Evolutionary conservation across 164 flowering plant genomes (phyloP).

Genomic region (Kalanchoe fedtschenkoi): DNA sequence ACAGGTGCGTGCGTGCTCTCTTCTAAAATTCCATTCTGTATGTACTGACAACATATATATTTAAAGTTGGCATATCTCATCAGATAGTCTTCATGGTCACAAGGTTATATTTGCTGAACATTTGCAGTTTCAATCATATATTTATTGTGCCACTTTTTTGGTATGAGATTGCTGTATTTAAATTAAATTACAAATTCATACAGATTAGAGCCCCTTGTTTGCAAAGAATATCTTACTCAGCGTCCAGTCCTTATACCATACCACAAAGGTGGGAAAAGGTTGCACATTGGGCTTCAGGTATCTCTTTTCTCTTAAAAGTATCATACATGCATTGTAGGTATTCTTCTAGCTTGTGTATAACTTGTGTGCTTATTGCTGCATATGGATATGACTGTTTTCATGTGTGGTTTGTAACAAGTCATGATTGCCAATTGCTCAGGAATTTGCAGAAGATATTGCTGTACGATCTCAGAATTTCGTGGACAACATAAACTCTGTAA

Average conservation of each 20-base stretch:
- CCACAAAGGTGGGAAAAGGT: conserved; percentile 90
- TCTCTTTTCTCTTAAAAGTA: not conserved
- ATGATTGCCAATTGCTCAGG: conserved; percentile 32
- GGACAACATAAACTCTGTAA: conserved; percentile 35
- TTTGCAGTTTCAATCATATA: not conserved
- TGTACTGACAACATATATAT: not conserved
- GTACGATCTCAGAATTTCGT: conserved; percentile 49
- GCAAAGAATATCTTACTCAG: conserved; percentile 56
- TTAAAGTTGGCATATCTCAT: not conserved
- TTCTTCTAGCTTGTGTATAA: not conserved
- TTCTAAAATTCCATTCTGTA: not conserved
- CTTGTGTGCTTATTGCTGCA: not conserved
- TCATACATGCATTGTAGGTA: not conserved
- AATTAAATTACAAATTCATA: conserved; percentile 1
- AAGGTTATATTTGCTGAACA: not conserved
- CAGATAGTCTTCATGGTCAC: not conserved
- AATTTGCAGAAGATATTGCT: conserved; percentile 73
- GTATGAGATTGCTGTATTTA: not conserved
- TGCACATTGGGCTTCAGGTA: conserved; percentile 90
- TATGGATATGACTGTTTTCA: not conserved
- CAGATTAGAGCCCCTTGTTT: conserved; percentile 93
- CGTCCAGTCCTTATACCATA: conserved; percentile 90
- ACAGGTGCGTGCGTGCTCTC: conserved; percentile 38
- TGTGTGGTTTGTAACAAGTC: not conserved
- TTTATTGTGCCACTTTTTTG: not conserved